Evolutionary conservation across 2,329 filamentous ascomycete species (phyloP), one percentile per base, ranked within the genome.

Genomic region (Plenodomus lindquistii): DNA sequence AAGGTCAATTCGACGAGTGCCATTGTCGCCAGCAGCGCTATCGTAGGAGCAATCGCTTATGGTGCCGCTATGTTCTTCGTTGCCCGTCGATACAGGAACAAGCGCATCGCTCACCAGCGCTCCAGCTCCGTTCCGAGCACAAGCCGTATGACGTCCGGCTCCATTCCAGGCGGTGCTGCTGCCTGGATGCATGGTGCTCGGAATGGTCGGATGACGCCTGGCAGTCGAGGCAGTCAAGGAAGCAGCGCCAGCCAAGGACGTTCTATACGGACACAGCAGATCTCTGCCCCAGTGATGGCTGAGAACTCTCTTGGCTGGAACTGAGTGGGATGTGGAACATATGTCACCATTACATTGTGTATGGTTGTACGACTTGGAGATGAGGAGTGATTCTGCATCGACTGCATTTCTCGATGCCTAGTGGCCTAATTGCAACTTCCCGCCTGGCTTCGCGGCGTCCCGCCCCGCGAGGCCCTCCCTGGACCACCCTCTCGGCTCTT

Each of bases 241-340:
- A 70, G 66, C 47, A 66, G 61, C 53, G 92, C 88, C 69, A 88
- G 87, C 57, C 82, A 85, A 50, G 81, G 79, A 58, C 81, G 81
- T 41, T 86, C 81, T 57, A 80, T 83, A 46, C 77, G 86, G 54
- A 86, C 85, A 45, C 81, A 85, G 65, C 83, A 87, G 73, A 96
- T 97, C 70, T 95, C 89, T 53, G 89, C 90, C 27, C 92, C 92
- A 3, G 88, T 96, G 55, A 92, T 92, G 73, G 88, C 91, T 3
- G 91, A 95, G 78, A 97, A 97, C 81, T 96, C 91, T 42, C 83
- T 97, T 59, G 92, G 92, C 65, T 97, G 92, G 92, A 96, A 95
- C 79, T 97, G 81, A 85, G 43, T 34, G 31, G 10, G 11, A 31
- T 31, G 27, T 31, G 10, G 6, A 31, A 31, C 9, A 31, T 15